Percentiles rank a stretch among this genome's conserved stretches.
These are phyloP conservation scores for Aspergillus niger DNA, from an alignment of 2,329 filamentous ascomycete genomes.

Conservation along the genomic window DNA sequence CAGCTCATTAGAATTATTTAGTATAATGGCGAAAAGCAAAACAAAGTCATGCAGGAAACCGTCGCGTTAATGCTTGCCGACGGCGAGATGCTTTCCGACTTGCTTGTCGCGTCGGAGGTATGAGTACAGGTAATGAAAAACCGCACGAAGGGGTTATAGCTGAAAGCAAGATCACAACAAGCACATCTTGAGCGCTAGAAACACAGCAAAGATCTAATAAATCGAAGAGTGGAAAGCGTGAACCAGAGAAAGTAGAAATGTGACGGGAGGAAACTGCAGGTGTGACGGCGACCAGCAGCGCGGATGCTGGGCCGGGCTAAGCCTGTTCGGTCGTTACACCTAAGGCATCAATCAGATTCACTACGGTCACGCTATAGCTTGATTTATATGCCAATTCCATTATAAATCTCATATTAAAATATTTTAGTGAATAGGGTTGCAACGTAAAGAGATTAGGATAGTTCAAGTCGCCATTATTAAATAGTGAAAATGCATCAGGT, in stretches of 20 bases:
- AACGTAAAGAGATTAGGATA: background rate
- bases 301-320: slow-evolving; percentile 6
- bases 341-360: slow-evolving; percentile 4
- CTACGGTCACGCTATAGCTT: background rate
- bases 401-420: background rate
- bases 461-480: background rate
- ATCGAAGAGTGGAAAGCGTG: background rate
- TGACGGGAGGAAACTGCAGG: slow-evolving; percentile 1
- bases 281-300: background rate
- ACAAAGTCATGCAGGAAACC: background rate
- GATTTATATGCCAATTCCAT: background rate
- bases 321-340: slow-evolving; percentile 11
- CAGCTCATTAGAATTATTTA: slow-evolving; percentile 1
- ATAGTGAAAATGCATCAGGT: background rate
- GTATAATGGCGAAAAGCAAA: background rate
- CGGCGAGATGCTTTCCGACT: background rate
- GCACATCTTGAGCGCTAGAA: background rate
- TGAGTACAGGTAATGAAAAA: background rate
- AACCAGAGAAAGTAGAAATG: slow-evolving; percentile 5
- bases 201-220: background rate
- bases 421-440: background rate
- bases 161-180: background rate
- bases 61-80: background rate
- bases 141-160: background rate
- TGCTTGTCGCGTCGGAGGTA: background rate